Percentiles rank a stretch among this genome's conserved stretches.
Evolutionary conservation across 2,329 filamentous ascomycete genomes (phyloP).

Genomic region (Verticillium alfalfae): DNA sequence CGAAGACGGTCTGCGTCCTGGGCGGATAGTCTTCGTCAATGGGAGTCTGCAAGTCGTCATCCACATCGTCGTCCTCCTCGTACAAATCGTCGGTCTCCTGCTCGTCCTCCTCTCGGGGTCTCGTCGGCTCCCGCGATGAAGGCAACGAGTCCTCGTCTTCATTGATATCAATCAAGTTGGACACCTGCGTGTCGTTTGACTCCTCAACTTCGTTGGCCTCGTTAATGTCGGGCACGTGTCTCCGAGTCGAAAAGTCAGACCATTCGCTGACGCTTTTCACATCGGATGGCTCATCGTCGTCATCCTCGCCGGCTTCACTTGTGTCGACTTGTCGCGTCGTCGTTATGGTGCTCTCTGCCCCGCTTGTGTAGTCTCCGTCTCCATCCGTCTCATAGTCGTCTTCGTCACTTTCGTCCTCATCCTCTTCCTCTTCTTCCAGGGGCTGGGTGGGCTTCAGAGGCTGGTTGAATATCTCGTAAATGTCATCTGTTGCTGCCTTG

Average conservation of each 20-base stretch:
- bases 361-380: slow-evolving; percentile 69
- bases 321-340: slow-evolving; percentile 63
- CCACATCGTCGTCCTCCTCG: slow-evolving; percentile 24
- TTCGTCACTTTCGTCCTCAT: slow-evolving; percentile 42
- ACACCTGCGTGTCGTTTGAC: slow-evolving; percentile 29
- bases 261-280: slow-evolving; percentile 70
- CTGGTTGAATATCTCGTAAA: slow-evolving; percentile 95
- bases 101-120: slow-evolving; percentile 21
- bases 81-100: slow-evolving; percentile 20
- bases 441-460: slow-evolving; percentile 48
- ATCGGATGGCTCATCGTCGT: slow-evolving; percentile 49
- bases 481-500: slow-evolving; percentile 90
- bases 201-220: slow-evolving; percentile 19
- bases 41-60: not conserved
- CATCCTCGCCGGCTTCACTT: slow-evolving; percentile 35
- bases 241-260: slow-evolving; percentile 79
- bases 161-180: slow-evolving; percentile 32
- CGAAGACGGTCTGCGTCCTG: slow-evolving; percentile 60
- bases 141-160: slow-evolving; percentile 20
- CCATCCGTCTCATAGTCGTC: slow-evolving; percentile 67
- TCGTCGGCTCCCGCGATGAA: slow-evolving; percentile 20
- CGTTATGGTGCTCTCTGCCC: slow-evolving; percentile 76
- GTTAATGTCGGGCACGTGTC: slow-evolving; percentile 55
- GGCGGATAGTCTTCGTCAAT: slow-evolving; percentile 34
- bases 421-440: slow-evolving; percentile 23